Conservation (phyloP, 495 filamentous ascomycete species). For the Friedmanniomyces simplex region DNA sequence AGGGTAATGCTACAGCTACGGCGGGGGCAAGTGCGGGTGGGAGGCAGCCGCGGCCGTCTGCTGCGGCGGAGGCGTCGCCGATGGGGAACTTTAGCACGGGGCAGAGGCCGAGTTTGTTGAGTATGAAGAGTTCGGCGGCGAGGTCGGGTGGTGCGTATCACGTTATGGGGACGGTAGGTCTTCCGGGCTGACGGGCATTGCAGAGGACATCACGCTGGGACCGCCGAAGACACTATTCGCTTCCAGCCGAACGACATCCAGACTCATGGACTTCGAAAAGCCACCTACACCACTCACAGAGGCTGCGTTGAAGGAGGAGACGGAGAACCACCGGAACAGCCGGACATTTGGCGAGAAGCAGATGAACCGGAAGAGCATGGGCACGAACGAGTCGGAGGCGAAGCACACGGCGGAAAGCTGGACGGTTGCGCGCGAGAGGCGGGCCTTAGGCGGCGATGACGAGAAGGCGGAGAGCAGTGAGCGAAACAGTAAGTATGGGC, state of each 20-base stretch:
- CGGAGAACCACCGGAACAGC: constrained; percentile 19
- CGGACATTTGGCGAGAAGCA: constrained; percentile 17
- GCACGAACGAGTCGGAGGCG: constrained; percentile 39
- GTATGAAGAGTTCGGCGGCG: background rate
- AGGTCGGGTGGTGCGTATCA: constrained; percentile 11
- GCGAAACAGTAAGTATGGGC: constrained; percentile 40
- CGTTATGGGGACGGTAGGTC: background rate
- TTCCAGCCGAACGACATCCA: constrained; percentile 14
- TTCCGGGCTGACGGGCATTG: background rate
- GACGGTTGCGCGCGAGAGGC: constrained; percentile 46
- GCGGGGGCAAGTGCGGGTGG: background rate
- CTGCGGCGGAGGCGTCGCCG: constrained; percentile 11
- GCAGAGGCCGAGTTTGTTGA: constrained; percentile 10
- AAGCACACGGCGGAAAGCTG: constrained; percentile 48
- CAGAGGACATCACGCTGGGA: constrained; percentile 19
- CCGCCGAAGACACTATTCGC: constrained; percentile 15
- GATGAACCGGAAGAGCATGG: constrained; percentile 27
- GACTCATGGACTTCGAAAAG: constrained; percentile 12
- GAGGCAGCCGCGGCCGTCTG: background rate
- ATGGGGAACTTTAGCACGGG: constrained; percentile 20
- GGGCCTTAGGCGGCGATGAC: constrained; percentile 45
- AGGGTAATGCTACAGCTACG: constrained; percentile 3
- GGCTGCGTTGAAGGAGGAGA: constrained; percentile 16
- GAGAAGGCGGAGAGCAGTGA: constrained; percentile 41
- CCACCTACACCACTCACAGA: constrained; percentile 17